Conservation (phyloP, 441 rosid genomes). For the Corymbia citriodora region DNA sequence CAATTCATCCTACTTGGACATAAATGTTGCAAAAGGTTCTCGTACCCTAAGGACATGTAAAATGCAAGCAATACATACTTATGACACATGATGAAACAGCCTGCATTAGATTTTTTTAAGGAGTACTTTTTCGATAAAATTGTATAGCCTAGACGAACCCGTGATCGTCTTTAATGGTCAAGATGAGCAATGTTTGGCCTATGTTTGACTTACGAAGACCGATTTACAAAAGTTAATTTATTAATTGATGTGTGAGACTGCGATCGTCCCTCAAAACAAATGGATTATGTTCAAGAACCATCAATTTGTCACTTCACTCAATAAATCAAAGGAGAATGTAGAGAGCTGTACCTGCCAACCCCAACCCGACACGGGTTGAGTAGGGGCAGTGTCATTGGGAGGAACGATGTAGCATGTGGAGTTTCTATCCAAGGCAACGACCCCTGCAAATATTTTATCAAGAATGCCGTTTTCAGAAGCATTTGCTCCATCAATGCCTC, state of each 20-base stretch:
- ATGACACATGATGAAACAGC: background rate
- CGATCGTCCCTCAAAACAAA: background rate
- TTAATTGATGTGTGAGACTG: background rate
- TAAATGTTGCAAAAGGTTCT: background rate
- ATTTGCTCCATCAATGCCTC: constrained; percentile 12
- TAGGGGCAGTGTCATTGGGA: background rate
- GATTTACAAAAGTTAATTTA: background rate
- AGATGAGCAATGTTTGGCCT: background rate
- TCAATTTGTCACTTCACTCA: background rate
- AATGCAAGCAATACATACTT: background rate
- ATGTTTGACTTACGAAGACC: background rate
- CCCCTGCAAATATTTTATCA: constrained; percentile 14
- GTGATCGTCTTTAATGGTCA: background rate
- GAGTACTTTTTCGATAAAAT: background rate
- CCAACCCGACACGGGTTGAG: constrained; percentile 19
- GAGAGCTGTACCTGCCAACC: constrained; percentile 17
- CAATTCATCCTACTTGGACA: background rate
- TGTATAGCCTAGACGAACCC: background rate
- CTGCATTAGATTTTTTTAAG: background rate
- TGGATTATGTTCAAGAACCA: background rate
- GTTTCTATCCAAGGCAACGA: background rate
- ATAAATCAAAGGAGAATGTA: background rate
- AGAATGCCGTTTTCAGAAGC: background rate
- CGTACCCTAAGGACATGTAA: background rate
- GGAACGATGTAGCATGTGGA: background rate